Conservation (phyloP, 2,329 filamentous ascomycete species). For the Aspergillus bombycis region DNA sequence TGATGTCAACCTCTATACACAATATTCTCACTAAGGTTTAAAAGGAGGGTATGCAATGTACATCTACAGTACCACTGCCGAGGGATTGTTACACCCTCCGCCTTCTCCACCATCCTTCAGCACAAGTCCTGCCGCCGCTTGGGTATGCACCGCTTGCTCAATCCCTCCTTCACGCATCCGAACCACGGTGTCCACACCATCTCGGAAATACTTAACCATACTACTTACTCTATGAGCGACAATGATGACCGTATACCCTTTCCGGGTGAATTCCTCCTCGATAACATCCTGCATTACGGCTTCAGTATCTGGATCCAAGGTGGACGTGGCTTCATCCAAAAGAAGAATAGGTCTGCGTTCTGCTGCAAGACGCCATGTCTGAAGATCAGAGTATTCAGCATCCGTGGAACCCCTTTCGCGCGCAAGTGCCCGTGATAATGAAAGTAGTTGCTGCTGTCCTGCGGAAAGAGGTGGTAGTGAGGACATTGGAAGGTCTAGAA, state of each 20-base stretch:
- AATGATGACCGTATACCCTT: background rate
- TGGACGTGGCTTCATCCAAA: conserved; percentile 6
- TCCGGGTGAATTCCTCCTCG: background rate
- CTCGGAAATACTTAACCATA: background rate
- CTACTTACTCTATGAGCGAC: background rate
- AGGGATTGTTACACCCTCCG: background rate
- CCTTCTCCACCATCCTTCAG: background rate
- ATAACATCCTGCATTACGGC: background rate
- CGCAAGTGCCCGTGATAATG: background rate
- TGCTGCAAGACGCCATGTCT: too few species aligned
- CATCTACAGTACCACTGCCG: background rate
- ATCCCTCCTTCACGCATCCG: background rate
- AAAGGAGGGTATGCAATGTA: background rate
- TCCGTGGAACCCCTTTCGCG: background rate
- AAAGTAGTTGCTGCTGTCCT: conserved; percentile 1
- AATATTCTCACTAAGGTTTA: too few species aligned
- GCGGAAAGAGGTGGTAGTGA: background rate
- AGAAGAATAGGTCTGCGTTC: background rate
- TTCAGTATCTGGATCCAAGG: background rate
- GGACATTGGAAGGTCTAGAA: background rate
- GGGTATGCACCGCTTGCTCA: background rate
- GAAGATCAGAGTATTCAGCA: background rate
- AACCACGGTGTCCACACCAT: background rate
- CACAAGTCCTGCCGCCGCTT: background rate
- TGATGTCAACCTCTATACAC: fast-evolving